Evolutionary conservation across 139 green algal species (phyloP), one percentile per base, ranked within the genome.

Genomic region (Micromonas pusilla): DNA sequence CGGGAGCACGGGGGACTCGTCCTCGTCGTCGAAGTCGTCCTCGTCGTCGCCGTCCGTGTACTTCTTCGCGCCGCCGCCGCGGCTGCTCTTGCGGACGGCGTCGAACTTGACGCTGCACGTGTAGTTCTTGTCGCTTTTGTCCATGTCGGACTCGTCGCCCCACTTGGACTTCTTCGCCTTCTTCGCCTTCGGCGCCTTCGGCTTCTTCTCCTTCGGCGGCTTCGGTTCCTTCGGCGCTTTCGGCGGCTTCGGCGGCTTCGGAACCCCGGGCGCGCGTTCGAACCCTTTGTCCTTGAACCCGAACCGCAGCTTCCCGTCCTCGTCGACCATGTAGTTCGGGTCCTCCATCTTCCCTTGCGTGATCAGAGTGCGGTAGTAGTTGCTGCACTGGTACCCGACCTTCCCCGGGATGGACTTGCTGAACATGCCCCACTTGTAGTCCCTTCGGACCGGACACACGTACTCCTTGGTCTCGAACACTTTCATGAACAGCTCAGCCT

Each of bases 271-370:
- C 45, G 45, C 45, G 65, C 65, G 65, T 33, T 60, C 37, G 25
- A 75, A 75, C 5, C 68, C 68, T 33, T 75, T 75, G 37, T 63
- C 62, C 30, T 75, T 75, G 37, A 75, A 75, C 19, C 62, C 33
- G 37, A 75, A 75, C 0, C 68, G 68, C 4, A 75, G 38, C 25
- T 75, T 39, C 19, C 68, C 68, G 1, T 63, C 36, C 0, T 63
- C 68, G 68, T 75, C 68, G 4, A 75, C 6, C 68, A 63, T 60
- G 68, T 75, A 75, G 37, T 75, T 75, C 26, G 28, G 19, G 37
- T 75, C 68, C 23, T 64, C 23, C 19, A 75, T 33, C 34, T 62
- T 62, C 9, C 37, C 37, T n/a, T 75, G 52, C 30, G 52, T 75
- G 23, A 75, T 39, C 20, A 75, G 30, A 6, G 68, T 62, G 37